Evolutionary conservation across 176 grass and related monocot genomes (phyloP), one percentile per base, ranked within the genome.

Genomic region (Alopecurus myosuroides): DNA sequence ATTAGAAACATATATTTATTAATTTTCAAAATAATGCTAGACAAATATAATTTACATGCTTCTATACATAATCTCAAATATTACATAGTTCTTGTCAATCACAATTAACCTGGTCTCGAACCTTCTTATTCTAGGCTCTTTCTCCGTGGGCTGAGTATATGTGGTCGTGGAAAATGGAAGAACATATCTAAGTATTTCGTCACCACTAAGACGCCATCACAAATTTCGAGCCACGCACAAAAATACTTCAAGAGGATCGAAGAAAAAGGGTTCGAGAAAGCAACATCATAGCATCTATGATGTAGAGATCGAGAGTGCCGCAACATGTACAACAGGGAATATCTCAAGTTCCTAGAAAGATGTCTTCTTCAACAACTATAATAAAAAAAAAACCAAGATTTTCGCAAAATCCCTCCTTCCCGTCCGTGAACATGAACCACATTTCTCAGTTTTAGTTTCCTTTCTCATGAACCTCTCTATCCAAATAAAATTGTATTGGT

Each of bases 151-250:
- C 3, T 88, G 1, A 3, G 0, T 0, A 31, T 49, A 17, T 88
- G 40, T 9, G 80, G 86, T 0, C 76, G 81, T 0, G 76, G 87
- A 0, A 36, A 84, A 2, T 84, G 81, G 87, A 74, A 84, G 45
- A 74, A 22, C 65, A 88, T 88, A 36, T 73, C 81, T 5, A 88
- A 7, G 20, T 9, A 80, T 35, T 84, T 88, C 2, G 81, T 88
- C 26, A 65, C 55, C 20, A 80, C 66, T 0, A 88, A 18, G 46
- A 84, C 62, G 0, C 73, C 87, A 1, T 44, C 73, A 35, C 81
- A 84, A 2, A 14, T 89, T 22, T 80, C 81, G 3, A 88, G 76
- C 56, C 87, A 89, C 3, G 87, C 87, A 1, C 81, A 80, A 3
- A 85, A 85, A 76, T 88, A 55, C 66, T 88, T 75, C 36, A 60